Conservation (phyloP, 352 stramenopile species). For the Ochromonadaceae sp. region DNA sequence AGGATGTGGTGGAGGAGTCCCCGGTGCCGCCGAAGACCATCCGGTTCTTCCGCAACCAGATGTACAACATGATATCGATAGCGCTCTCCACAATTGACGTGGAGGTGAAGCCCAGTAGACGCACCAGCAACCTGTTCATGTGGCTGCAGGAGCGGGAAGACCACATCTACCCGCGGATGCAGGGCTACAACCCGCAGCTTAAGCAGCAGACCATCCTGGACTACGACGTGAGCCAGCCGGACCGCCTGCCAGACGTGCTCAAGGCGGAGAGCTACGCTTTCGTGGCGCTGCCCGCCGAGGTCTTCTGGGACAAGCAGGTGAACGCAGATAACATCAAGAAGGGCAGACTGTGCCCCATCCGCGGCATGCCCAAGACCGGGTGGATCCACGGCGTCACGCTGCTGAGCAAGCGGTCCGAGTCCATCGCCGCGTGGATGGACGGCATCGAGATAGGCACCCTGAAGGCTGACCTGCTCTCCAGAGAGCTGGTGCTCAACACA, state of each 20-base stretch:
- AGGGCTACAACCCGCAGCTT: slow-evolving; percentile 41
- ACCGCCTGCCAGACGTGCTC: slow-evolving; percentile 56
- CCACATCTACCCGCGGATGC: slow-evolving; percentile 58
- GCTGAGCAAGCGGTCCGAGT: slow-evolving; percentile 41
- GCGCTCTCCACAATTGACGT: slow-evolving; percentile 56
- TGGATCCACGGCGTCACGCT: slow-evolving; percentile 50
- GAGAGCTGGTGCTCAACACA: slow-evolving; percentile 55
- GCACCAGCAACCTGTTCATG: slow-evolving; percentile 52
- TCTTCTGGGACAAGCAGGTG: slow-evolving; percentile 28
- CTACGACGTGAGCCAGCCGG: slow-evolving; percentile 32
- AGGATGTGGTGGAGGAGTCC: slow-evolving; percentile 49
- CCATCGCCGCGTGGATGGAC: slow-evolving; percentile 52
- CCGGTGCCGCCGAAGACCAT: slow-evolving; percentile 45
- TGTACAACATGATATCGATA: slow-evolving; percentile 78
- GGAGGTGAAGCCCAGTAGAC: slow-evolving; percentile 44
- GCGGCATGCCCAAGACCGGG: slow-evolving; percentile 26
- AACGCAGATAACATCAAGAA: slow-evolving; percentile 40
- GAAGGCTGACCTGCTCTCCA: slow-evolving; percentile 50
- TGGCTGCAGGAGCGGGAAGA: slow-evolving; percentile 58
- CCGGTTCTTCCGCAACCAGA: slow-evolving; percentile 62
- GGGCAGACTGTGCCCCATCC: slow-evolving; percentile 40
- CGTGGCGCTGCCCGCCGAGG: slow-evolving; percentile 44
- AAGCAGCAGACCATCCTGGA: slow-evolving; percentile 30
- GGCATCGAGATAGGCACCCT: slow-evolving; percentile 40
- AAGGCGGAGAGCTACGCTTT: slow-evolving; percentile 68